Evolutionary conservation across 164 flowering plant species (phyloP).

Genomic region (Liquidambar formosana): DNA sequence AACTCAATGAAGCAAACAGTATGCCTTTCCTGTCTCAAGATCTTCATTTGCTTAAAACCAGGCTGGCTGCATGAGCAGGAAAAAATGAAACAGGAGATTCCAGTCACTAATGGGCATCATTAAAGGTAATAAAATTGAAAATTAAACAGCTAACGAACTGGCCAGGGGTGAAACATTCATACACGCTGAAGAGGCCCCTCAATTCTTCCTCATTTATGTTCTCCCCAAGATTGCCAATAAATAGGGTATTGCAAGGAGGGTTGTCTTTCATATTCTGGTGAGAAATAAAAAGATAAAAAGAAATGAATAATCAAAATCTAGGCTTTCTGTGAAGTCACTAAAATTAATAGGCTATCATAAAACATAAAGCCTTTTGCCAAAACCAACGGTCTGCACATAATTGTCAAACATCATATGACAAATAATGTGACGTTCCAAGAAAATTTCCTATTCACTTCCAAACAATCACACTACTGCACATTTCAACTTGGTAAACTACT

Average conservation of each 20-base stretch:
- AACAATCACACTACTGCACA: no score
- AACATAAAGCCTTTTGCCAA: no score
- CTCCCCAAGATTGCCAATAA: slow-evolving; percentile 97
- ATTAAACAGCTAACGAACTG: neutral
- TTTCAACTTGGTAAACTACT: no score
- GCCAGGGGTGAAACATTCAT: slow-evolving; percentile 25
- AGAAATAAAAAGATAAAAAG: slow-evolving; percentile 8
- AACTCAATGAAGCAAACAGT: slow-evolving; percentile 99
- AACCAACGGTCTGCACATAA: no score
- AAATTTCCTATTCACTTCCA: no score
- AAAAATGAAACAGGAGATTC: neutral
- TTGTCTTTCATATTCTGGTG: slow-evolving; percentile 91
- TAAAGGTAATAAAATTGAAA: neutral
- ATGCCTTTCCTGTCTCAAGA: slow-evolving; percentile 94
- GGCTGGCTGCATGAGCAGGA: slow-evolving; percentile 69
- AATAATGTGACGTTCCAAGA: no score
- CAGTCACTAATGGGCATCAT: neutral
- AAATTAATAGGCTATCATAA: no score
- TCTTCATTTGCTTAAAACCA: slow-evolving; percentile 97
- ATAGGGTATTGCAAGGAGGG: slow-evolving; percentile 98
- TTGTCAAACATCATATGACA: no score
- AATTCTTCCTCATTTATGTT: slow-evolving; percentile 87
- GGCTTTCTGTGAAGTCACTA: neutral
- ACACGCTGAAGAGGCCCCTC: slow-evolving; percentile 79
- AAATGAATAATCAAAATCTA: neutral